These are phyloP conservation scores for Coffea humblotiana DNA, from an alignment of 305 asterid species.

Conservation along the genomic window DNA sequence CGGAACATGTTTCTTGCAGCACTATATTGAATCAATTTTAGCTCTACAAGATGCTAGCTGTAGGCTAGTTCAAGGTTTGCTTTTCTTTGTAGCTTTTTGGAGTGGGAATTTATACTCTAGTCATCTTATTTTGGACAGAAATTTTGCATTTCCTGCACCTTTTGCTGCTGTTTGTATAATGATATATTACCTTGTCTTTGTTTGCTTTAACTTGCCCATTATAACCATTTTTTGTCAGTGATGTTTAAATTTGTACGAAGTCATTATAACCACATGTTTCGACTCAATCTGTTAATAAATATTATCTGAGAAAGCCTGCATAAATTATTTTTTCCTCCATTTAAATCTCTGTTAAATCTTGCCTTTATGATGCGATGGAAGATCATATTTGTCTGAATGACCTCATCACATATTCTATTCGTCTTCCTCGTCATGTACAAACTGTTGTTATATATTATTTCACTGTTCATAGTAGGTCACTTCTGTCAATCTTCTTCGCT, in stretches of 20 bases:
- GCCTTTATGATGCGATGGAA: not conserved
- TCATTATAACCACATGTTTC: not conserved
- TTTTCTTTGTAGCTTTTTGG: constrained; percentile 12
- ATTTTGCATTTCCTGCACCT: not conserved
- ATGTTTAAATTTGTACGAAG: not conserved
- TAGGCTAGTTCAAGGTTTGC: constrained; percentile 67
- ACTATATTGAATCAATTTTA: constrained; percentile 82
- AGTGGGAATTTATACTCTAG: constrained; percentile 6
- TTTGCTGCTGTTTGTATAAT: not conserved
- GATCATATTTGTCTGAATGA: not conserved
- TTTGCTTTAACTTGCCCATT: not conserved
- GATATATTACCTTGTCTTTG: not conserved
- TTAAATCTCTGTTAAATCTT: not conserved
- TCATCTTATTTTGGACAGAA: not conserved
- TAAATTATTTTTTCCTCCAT: no score
- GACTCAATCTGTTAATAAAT: not conserved
- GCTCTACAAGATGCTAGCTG: constrained; percentile 89
- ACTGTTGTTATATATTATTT: no score
- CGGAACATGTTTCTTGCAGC: constrained; percentile 88
- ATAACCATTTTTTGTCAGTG: not conserved
- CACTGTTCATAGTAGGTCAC: no score
- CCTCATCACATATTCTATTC: not conserved
- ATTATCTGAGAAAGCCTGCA: no score
- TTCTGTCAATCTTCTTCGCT: no score
- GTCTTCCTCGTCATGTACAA: not conserved